A percentile compares a stretch with the other conserved stretches of the same genome.
Evolutionary conservation across 108 stramenopile species (phyloP).

Genomic region (Aurantiochytrium sp.): DNA sequence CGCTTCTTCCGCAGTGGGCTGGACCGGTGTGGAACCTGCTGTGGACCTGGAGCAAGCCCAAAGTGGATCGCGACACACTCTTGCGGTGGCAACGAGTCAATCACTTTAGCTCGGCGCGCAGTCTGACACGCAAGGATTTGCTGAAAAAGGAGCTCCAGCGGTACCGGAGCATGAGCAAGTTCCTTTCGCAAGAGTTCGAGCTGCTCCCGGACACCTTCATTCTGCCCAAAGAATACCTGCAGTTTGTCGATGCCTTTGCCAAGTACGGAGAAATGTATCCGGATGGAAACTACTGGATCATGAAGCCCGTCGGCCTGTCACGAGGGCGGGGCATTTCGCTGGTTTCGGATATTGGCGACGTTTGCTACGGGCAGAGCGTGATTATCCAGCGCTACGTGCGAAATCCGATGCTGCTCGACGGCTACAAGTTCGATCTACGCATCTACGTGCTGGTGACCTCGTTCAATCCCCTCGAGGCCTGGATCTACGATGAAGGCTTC

Average conservation of each 20-base stretch:
- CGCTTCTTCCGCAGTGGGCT: neutral
- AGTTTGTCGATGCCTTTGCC: slow-evolving; percentile 57
- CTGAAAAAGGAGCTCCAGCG: slow-evolving; percentile 69
- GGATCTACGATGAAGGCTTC: slow-evolving; percentile 73
- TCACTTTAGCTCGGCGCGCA: slow-evolving; percentile 49
- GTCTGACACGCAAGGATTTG: slow-evolving; percentile 63
- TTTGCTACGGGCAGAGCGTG: slow-evolving; percentile 61
- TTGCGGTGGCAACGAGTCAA: slow-evolving; percentile 62
- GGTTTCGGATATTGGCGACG: slow-evolving; percentile 59
- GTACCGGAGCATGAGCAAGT: slow-evolving; percentile 31
- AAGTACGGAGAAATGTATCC: neutral
- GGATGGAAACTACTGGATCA: slow-evolving; percentile 59
- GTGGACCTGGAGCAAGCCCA: slow-evolving; percentile 67
- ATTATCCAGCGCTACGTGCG: slow-evolving; percentile 61
- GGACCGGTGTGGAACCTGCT: slow-evolving; percentile 55
- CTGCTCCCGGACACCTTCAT: slow-evolving; percentile 75
- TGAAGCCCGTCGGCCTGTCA: slow-evolving; percentile 73
- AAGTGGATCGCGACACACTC: slow-evolving; percentile 48
- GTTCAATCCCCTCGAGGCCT: slow-evolving; percentile 71
- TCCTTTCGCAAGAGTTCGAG: slow-evolving; percentile 25
- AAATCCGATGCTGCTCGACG: slow-evolving; percentile 52
- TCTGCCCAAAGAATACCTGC: slow-evolving; percentile 65
- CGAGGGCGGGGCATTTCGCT: slow-evolving; percentile 74
- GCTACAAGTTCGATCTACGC: slow-evolving; percentile 68
- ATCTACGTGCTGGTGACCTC: slow-evolving; percentile 79